A percentile compares a stretch with the other conserved stretches of the same genome.
Evolutionary conservation across 768 basidiomycete species (phyloP).

Genomic region (Suillus ampliporus): DNA sequence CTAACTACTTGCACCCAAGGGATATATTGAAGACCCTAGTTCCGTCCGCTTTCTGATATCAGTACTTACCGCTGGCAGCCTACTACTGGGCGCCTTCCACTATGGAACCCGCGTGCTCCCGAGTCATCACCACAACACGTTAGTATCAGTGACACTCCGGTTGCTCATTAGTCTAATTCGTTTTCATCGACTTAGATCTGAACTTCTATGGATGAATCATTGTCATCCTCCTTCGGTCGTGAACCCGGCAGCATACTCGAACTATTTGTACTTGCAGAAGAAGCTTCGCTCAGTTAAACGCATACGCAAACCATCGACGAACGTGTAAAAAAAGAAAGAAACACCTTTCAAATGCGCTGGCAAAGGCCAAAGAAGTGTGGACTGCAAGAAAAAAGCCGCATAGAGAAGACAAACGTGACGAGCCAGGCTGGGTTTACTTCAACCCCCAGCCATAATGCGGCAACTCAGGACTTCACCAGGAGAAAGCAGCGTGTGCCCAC

Average conservation of each 20-base stretch:
- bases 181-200: neutral
- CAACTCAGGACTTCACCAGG: no score
- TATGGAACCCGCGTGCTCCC: no score
- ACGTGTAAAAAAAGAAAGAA: conserved; percentile 12
- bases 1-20: no score
- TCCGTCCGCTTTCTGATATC: no score
- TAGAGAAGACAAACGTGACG: neutral
- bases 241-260: neutral
- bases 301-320: conserved; percentile 4
- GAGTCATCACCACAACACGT: no score
- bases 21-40: no score
- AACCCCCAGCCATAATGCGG: no score
- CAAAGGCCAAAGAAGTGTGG: conserved; percentile 10
- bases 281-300: conserved; percentile 2
- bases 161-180: no score
- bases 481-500: no score
- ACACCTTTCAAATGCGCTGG: conserved; percentile 9
- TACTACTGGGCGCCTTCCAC: no score
- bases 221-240: neutral
- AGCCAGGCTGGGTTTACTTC: neutral
- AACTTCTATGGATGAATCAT: neutral
- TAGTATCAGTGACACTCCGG: no score
- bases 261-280: conserved; percentile 9
- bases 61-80: no score
- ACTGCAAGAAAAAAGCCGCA: neutral